Evolutionary conservation across 306 rosid species (phyloP).

Genomic region (Acacia melanoxylon): DNA sequence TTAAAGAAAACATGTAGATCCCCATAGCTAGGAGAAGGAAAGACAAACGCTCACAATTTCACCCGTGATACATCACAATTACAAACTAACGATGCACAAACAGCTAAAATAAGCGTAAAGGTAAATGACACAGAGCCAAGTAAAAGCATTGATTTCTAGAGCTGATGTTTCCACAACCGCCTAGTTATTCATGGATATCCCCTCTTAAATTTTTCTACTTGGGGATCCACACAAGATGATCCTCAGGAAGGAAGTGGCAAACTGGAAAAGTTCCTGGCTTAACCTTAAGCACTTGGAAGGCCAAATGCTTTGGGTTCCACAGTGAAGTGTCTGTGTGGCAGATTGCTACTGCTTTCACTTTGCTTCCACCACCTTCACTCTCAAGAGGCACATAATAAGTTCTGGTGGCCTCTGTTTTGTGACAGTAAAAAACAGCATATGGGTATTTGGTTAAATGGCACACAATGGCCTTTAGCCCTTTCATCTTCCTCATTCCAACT

Average conservation of each 20-base stretch:
- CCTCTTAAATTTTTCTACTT: slow-evolving; percentile 30
- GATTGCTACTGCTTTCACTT: slow-evolving; percentile 61
- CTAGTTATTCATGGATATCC: slow-evolving; percentile 8
- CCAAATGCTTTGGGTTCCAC: slow-evolving; percentile 93
- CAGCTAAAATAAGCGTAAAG: neutral
- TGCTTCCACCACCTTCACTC: slow-evolving; percentile 68
- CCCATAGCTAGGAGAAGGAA: neutral
- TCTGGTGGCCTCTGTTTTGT: slow-evolving; percentile 42
- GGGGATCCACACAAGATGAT: slow-evolving; percentile 75
- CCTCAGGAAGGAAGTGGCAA: slow-evolving; percentile 87
- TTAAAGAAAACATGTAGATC: neutral
- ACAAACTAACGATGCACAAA: slow-evolving; percentile 4
- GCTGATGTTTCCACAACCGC: slow-evolving; percentile 4
- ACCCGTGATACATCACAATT: neutral
- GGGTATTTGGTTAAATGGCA: slow-evolving; percentile 73
- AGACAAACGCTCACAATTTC: neutral
- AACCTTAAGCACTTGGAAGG: slow-evolving; percentile 76
- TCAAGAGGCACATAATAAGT: slow-evolving; percentile 54
- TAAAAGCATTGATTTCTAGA: neutral
- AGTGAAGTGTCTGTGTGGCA: slow-evolving; percentile 78
- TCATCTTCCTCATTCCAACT: slow-evolving; percentile 45
- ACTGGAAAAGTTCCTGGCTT: slow-evolving; percentile 76
- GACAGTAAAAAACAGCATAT: slow-evolving; percentile 86
- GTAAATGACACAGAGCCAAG: neutral
- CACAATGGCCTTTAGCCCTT: slow-evolving; percentile 40